Evolutionary conservation across 129 eudicot species (phyloP).

Genomic region (carrot (Daucus carota)): DNA sequence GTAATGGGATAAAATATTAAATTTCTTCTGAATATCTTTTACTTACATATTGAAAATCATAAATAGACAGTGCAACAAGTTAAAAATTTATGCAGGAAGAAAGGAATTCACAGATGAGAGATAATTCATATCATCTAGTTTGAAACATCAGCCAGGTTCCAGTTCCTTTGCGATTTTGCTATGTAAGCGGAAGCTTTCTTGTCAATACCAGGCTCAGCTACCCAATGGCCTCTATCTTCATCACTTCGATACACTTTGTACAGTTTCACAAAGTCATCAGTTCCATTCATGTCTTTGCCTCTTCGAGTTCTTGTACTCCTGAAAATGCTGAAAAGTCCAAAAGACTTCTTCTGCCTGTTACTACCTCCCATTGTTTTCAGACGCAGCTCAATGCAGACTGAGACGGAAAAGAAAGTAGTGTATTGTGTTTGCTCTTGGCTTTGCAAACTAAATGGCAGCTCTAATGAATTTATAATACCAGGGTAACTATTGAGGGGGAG

Average conservation of each 20-base stretch:
- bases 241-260: conserved; percentile 47
- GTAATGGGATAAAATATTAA: neutral
- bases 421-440: conserved; percentile 5
- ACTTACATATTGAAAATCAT: neutral
- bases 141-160: conserved; percentile 3
- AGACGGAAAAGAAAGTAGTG: neutral
- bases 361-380: conserved; percentile 27
- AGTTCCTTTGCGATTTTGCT: neutral
- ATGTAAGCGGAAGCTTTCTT: conserved; percentile 34
- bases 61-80: neutral
- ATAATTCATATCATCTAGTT: neutral
- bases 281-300: neutral
- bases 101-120: neutral
- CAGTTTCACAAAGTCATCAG: conserved; percentile 20
- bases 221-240: conserved; percentile 42
- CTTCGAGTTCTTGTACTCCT: conserved; percentile 15
- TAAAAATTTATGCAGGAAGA: neutral
- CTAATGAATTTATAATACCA: conserved; percentile 19
- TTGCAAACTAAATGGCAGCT: neutral
- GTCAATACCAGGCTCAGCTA: conserved; percentile 44
- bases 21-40: neutral
- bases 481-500: neutral
- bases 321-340: conserved; percentile 20
- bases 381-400: neutral
- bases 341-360: conserved; percentile 26